phyloP scores from a whole-genome alignment of 305 asterid species.

The Plantago lanceolata region DNA sequence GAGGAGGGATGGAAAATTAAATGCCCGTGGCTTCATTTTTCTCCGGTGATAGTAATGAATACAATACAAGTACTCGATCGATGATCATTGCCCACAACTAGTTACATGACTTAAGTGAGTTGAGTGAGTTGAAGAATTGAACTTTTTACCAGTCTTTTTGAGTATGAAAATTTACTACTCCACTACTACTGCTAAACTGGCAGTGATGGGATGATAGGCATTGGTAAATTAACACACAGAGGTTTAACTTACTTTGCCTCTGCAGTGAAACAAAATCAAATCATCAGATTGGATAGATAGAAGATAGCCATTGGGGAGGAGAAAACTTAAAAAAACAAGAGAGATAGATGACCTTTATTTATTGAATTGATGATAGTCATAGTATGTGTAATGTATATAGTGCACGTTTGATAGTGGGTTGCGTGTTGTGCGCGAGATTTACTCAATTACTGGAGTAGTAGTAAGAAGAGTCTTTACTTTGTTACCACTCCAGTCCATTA shows the following conservation, averaged over 20 bases:
- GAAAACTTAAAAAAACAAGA: not conserved
- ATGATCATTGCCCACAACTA: slow-evolving; percentile 3
- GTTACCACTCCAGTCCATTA: not conserved
- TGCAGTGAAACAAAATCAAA: not conserved
- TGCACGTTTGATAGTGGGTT: slow-evolving; percentile 3
- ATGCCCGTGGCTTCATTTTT: slow-evolving; percentile 17
- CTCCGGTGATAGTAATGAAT: not conserved
- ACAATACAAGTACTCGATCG: not conserved
- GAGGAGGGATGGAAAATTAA: not conserved
- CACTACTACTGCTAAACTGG: too few relatives aligned
- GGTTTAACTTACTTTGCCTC: too few relatives aligned
- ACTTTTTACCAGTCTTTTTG: too few relatives aligned
- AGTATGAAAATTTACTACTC: too few relatives aligned
- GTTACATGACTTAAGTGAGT: too few relatives aligned
- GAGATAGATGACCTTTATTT: not conserved
- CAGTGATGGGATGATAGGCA: too few relatives aligned
- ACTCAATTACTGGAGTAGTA: slow-evolving; percentile 1
- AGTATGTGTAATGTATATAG: not conserved
- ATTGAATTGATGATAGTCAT: not conserved
- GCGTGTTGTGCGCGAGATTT: slow-evolving; percentile 20
- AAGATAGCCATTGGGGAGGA: not conserved
- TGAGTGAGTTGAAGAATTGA: too few relatives aligned
- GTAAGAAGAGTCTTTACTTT: too few relatives aligned
- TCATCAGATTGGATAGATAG: not conserved
- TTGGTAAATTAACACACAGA: too few relatives aligned